Conservation (phyloP, 2,329 filamentous ascomycete genomes). For the Cryphonectria nitschkei region DNA sequence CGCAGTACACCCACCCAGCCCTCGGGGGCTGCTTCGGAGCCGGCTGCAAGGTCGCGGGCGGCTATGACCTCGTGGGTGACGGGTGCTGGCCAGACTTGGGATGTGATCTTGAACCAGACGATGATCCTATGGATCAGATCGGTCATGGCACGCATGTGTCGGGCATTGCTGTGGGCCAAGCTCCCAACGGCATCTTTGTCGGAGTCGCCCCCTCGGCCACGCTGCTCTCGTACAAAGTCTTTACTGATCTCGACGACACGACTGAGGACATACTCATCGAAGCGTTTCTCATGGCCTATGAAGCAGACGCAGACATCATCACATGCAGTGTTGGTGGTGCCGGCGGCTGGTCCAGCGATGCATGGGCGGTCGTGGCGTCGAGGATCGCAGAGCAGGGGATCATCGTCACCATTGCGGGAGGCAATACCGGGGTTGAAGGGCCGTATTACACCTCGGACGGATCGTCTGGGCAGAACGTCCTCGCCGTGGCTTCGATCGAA, state of each 20-base stretch:
- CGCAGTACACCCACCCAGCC: constrained; percentile 32
- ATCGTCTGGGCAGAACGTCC: constrained; percentile 20
- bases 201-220: constrained; percentile 29
- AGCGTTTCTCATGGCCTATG: constrained; percentile 27
- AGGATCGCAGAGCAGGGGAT: constrained; percentile 25
- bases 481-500: constrained; percentile 15
- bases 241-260: constrained; percentile 20
- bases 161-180: constrained; percentile 35
- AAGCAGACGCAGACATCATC: constrained; percentile 27
- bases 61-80: constrained; percentile 28
- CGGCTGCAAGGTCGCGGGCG: constrained; percentile 26
- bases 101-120: constrained; percentile 38
- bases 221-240: constrained; percentile 27
- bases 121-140: constrained; percentile 41
- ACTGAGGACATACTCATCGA: constrained; percentile 29
- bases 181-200: constrained; percentile 15
- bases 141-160: constrained; percentile 44
- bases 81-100: constrained; percentile 24
- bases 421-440: constrained; percentile 19
- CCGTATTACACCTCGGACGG: constrained; percentile 22
- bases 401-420: constrained; percentile 23
- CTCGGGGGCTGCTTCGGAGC: constrained; percentile 27
- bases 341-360: constrained; percentile 23
- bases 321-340: constrained; percentile 24
- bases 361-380: constrained; percentile 28